phyloP scores from a whole-genome alignment of 2,329 filamentous ascomycete genomes.

The Cercospora janseana region DNA sequence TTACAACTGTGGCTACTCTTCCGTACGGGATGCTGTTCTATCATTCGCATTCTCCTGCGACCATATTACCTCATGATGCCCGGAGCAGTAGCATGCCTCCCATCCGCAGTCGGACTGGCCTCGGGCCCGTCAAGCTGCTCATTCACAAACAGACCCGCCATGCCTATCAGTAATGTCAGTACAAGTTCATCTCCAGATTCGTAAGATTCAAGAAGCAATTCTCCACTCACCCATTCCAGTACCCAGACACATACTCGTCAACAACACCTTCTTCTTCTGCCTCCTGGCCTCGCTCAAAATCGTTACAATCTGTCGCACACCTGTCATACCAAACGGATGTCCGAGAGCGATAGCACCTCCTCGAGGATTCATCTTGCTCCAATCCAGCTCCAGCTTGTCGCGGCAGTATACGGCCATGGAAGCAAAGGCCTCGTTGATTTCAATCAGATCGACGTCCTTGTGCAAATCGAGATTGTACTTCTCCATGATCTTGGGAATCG shows the following conservation, averaged over 20 bases:
- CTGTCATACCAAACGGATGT: slow-evolving; percentile 84
- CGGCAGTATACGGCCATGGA: slow-evolving; percentile 67
- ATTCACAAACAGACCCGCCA: slow-evolving; percentile 51
- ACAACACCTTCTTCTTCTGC: slow-evolving; percentile 68
- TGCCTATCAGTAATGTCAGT: slow-evolving; percentile 23
- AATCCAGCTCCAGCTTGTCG: slow-evolving; percentile 65
- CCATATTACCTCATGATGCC: slow-evolving; percentile 6
- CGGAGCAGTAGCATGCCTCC: not conserved
- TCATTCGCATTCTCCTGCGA: not conserved
- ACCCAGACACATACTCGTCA: slow-evolving; percentile 78
- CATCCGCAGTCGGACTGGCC: slow-evolving; percentile 1
- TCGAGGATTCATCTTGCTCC: slow-evolving; percentile 78
- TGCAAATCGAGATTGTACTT: slow-evolving; percentile 19
- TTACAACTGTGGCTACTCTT: not conserved
- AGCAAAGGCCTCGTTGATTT: slow-evolving; percentile 81
- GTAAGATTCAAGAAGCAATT: too few relatives aligned
- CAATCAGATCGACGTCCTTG: slow-evolving; percentile 76
- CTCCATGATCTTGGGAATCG: slow-evolving; percentile 74
- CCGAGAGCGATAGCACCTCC: slow-evolving; percentile 83
- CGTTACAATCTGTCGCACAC: slow-evolving; percentile 74
- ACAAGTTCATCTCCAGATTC: not conserved
- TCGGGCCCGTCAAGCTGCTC: slow-evolving; percentile 36
- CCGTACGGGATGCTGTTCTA: not conserved
- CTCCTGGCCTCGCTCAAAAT: slow-evolving; percentile 66
- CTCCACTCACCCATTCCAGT: slow-evolving; percentile 45